Percentiles rank a stretch among this genome's conserved stretches.
phyloP scores from a whole-genome alignment of 805 yeast genomes.

The Groenewaldozyma tartarivorans region DNA sequence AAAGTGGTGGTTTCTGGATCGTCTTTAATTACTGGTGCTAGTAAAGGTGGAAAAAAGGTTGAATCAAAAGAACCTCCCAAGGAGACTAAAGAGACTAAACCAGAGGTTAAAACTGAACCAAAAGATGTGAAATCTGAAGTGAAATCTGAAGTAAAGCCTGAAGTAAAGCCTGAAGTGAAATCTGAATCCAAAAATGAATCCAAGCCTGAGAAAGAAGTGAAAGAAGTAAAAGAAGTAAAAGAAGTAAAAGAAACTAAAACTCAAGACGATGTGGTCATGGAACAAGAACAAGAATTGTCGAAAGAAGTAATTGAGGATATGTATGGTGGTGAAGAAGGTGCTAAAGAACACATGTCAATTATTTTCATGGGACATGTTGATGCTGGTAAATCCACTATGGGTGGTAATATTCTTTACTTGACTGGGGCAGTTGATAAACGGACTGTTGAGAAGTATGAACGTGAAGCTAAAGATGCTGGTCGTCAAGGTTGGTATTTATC shows the following conservation, averaged over 20 bases:
- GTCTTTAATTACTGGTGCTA: constrained; percentile 9
- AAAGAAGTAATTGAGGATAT: constrained; percentile 81
- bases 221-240: constrained; percentile 15
- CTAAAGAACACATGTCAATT: constrained; percentile 88
- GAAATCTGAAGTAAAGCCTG: constrained; percentile 10
- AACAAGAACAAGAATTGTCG: constrained; percentile 75
- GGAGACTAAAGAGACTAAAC: background rate
- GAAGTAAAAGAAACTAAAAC: constrained; percentile 4
- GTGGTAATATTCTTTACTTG: constrained; percentile 87
- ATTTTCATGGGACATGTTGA: constrained; percentile 99
- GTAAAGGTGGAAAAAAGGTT: constrained; percentile 6
- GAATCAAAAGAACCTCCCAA: background rate
- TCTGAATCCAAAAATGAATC: constrained; percentile 10
- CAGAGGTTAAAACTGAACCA: background rate
- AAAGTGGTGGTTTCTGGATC: constrained; percentile 1
- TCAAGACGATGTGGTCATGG: constrained; percentile 35
- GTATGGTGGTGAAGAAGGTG: constrained; percentile 61
- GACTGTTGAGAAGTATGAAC: constrained; percentile 94
- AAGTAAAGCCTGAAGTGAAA: constrained; percentile 4
- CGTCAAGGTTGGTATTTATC: constrained; percentile 99
- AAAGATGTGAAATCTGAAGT: constrained; percentile 20
- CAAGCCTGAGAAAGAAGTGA: constrained; percentile 14
- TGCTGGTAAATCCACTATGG: constrained; percentile 99
- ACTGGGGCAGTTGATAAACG: constrained; percentile 98
- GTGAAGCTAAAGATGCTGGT: constrained; percentile 98